Base-by-base conservation (phyloP, 106 monocot genomes). In the Agapanthus africanus region DNA sequence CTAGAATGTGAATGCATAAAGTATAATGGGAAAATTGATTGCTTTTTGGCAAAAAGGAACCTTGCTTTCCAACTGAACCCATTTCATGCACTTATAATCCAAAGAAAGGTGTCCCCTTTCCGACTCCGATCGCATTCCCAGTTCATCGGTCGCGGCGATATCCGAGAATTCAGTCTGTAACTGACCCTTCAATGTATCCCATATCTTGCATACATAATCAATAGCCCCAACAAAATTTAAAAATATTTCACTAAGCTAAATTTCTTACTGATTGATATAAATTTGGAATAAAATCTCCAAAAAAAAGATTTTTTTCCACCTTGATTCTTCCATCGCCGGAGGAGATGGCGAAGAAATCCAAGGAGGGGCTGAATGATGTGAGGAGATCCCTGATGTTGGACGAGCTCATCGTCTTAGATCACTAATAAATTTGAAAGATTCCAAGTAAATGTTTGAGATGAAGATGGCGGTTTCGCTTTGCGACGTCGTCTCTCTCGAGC, bases 1-100 rank as follows among this genome's bases (percentile, higher is more conserved):
- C n/a, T n/a, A n/a, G n/a, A 47, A 18, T 56, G 10, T 30, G 30
- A 56, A 56, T n/a, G 8, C 18, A 25, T 2, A 9, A 3, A 56
- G 13, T 10, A 13, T 28, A 19, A 11, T 1, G 8, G 8, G 2
- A 56, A 56, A 56, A 60, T n/a, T 40, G 14, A 11, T 31, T 33
- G 16, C 21, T 40, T 22, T 57, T 35, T 60, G 0, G 22, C 19
- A 37, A 36, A 2, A 42, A 66, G 10, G 25, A 11, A 95, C 92
- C 97, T 86, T 92, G 60, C 56, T 74, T 38, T 70, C 78, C 37
- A 92, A 40, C 46, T 81, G 82, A 22, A 92, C 82, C 97, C 97
- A 92, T 44, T 99, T 78, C 85, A 99, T 92, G 80, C 92, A 92
- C 41, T 81, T 99, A 70, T 90, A 90, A 71, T 99, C 92, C 0